These are phyloP conservation scores for Phlebopus sp. DNA, from an alignment of 1,284 basidiomycete genomes.

Conservation along the genomic window DNA sequence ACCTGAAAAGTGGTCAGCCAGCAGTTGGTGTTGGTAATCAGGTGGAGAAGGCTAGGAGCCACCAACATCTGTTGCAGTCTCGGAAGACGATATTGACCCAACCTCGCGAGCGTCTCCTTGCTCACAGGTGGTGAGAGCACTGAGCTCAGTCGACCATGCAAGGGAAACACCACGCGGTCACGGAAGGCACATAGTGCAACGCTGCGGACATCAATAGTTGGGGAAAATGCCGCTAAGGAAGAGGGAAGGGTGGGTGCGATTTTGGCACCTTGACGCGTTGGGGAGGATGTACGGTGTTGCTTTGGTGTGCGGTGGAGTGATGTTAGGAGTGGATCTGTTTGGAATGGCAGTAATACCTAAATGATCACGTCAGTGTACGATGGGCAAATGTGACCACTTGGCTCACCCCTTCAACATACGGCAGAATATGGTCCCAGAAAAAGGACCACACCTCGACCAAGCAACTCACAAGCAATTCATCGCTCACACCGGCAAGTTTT, in stretches of 20 bases:
- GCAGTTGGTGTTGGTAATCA: background rate
- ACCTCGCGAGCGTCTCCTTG: constrained; percentile 52
- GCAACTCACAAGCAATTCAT: constrained; percentile 70
- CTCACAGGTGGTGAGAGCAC: constrained; percentile 49
- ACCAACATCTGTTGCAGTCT: constrained; percentile 74
- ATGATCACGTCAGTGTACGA: constrained; percentile 2
- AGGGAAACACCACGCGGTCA: constrained; percentile 71
- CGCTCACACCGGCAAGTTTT: constrained; percentile 72
- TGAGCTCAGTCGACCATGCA: constrained; percentile 53
- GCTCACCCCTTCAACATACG: constrained; percentile 83
- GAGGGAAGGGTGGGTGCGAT: constrained; percentile 36
- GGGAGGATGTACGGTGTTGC: constrained; percentile 54
- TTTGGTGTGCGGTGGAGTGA: constrained; percentile 66
- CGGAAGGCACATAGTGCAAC: constrained; percentile 80
- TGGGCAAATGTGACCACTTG: background rate
- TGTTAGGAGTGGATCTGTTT: constrained; percentile 68
- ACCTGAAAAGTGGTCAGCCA: constrained; percentile 43
- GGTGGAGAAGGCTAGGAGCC: background rate
- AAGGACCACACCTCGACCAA: constrained; percentile 91
- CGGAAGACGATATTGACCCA: constrained; percentile 53
- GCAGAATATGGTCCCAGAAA: constrained; percentile 91
- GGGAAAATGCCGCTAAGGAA: constrained; percentile 27
- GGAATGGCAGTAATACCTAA: constrained; percentile 73
- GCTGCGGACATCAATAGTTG: constrained; percentile 74
- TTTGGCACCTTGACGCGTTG: constrained; percentile 48